Evolutionary conservation across 1,284 basidiomycete genomes (phyloP).

Genomic region (Trichosporon sp.): DNA sequence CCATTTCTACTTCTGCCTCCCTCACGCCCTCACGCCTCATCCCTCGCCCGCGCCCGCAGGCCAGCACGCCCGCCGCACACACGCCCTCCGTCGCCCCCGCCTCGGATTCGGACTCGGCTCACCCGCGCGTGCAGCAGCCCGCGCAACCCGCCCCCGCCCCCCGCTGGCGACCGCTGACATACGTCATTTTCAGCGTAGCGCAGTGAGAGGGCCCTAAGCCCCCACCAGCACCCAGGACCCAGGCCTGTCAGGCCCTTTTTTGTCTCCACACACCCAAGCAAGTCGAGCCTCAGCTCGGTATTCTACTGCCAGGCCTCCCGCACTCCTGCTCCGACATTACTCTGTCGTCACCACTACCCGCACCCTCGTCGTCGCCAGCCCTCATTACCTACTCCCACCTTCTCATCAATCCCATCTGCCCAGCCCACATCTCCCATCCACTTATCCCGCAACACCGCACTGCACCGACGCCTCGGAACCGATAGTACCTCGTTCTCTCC

Average conservation of each 20-base stretch:
- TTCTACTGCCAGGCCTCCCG: neutral
- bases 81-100: no score
- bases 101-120: neutral
- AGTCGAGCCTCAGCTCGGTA: neutral
- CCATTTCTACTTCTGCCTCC: neutral
- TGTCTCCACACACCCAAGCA: neutral
- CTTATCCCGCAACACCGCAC: neutral
- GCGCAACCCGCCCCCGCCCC: neutral
- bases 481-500: neutral
- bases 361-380: neutral
- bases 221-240: neutral
- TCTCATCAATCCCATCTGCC: neutral
- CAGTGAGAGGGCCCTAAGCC: neutral
- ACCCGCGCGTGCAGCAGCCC: neutral
- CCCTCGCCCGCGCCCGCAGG: neutral
- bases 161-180: neutral
- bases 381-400: neutral
- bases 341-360: neutral
- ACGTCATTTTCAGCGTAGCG: neutral
- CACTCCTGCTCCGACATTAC: neutral
- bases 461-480: neutral
- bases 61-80: neutral
- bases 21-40: neutral
- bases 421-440: neutral
- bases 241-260: neutral